These are phyloP conservation scores for Aspergillus transmontanensis DNA, from an alignment of 2,329 filamentous ascomycete genomes.

Conservation along the genomic window DNA sequence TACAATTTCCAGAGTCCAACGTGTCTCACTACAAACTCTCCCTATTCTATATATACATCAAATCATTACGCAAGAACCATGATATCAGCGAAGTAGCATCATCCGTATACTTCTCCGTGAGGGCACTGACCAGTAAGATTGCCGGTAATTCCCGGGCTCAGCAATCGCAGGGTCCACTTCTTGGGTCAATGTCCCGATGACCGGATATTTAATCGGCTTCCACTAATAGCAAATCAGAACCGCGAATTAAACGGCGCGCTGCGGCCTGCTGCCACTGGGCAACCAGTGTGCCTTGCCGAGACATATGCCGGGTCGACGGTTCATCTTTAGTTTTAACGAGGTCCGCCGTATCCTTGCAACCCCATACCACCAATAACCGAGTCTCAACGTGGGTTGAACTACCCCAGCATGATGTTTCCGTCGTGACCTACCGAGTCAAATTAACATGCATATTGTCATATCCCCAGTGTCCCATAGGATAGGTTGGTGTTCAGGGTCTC, in stretches of 20 bases:
- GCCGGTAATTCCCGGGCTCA: conserved; percentile 11
- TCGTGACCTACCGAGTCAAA: neutral
- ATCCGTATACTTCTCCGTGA: neutral
- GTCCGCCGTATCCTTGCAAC: neutral
- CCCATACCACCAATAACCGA: neutral
- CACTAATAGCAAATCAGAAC: neutral
- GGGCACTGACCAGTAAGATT: neutral
- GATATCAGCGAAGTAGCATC: neutral
- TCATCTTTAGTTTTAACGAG: neutral
- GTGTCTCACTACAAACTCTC: neutral
- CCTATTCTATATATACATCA: neutral
- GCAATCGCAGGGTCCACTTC: conserved; percentile 17
- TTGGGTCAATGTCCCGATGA: conserved; percentile 1
- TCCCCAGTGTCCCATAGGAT: neutral
- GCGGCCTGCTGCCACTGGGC: too few relatives aligned
- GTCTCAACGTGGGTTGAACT: neutral
- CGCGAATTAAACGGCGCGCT: neutral
- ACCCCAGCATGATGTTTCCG: neutral
- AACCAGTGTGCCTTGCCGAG: neutral
- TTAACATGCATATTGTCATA: neutral
- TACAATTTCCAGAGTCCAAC: neutral
- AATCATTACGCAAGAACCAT: neutral
- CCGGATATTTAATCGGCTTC: conserved; percentile 9
- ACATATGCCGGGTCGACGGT: neutral
- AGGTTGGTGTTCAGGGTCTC: neutral